These are phyloP conservation scores for thale cress (Arabidopsis thaliana) DNA, from an alignment of 345 rosid genomes.

Conservation along the genomic window TAIR10.1 NC_003074.8:19205001-19205500, in stretches of 20 bases:
- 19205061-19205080: not conserved
- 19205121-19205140: not conserved
- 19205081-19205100: not conserved
- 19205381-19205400: not conserved
- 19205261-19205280: too few species aligned
- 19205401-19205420: not conserved
- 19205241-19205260: too few species aligned
- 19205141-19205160: not conserved
- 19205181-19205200: not conserved
- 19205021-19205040: not conserved
- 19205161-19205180: too few species aligned
- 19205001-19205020: not conserved
- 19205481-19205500: too few species aligned
- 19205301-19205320: not conserved
- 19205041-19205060: not conserved
- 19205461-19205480: too few species aligned
- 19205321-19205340: not conserved
- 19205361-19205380: not conserved
- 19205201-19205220: too few species aligned
- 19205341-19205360: not conserved
- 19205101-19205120: too few species aligned
- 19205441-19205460: not conserved
- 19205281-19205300: too few species aligned
- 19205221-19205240: too few species aligned
- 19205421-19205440: not conserved